A percentile compares a stretch with the other conserved stretches of the same genome.
phyloP scores from a whole-genome alignment of 257 asterid species.

The Nyctanthes arbortristis region DNA sequence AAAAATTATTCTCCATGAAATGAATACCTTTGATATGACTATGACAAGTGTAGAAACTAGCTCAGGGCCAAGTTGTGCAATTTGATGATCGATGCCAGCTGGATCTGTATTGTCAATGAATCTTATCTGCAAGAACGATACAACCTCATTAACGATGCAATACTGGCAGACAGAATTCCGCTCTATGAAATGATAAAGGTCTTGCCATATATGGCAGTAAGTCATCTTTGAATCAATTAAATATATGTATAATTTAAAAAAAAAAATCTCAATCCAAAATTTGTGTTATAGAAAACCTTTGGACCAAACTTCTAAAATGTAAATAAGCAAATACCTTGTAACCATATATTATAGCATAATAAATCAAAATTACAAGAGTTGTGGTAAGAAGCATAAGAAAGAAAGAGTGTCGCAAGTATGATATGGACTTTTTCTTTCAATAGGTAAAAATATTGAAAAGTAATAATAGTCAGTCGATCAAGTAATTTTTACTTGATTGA shows the following conservation, averaged over 20 bases:
- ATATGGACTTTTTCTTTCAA: background rate
- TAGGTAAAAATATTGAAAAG: background rate
- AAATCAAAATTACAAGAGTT: background rate
- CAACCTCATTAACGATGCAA: slow-evolving; percentile 19
- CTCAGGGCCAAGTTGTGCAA: slow-evolving; percentile 95
- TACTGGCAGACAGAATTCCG: slow-evolving; percentile 11
- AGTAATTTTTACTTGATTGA: background rate
- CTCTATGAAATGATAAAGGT: background rate
- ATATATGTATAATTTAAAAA: background rate
- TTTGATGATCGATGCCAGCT: slow-evolving; percentile 99
- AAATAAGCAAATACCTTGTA: background rate
- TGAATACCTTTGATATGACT: slow-evolving; percentile 85
- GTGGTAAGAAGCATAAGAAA: background rate
- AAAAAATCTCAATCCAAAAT: background rate
- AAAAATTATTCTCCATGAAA: slow-evolving; percentile 21
- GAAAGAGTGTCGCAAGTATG: background rate
- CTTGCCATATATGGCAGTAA: background rate
- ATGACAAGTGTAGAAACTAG: slow-evolving; percentile 88
- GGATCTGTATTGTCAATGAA: slow-evolving; percentile 99
- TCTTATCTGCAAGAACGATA: slow-evolving; percentile 65
- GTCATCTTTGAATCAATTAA: background rate
- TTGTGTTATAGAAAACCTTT: background rate
- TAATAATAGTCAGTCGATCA: background rate
- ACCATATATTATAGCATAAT: background rate
- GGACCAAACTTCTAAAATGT: slow-evolving; percentile 4